phyloP scores from a whole-genome alignment of 208 protist species.

The Angomonas deanei region DNA sequence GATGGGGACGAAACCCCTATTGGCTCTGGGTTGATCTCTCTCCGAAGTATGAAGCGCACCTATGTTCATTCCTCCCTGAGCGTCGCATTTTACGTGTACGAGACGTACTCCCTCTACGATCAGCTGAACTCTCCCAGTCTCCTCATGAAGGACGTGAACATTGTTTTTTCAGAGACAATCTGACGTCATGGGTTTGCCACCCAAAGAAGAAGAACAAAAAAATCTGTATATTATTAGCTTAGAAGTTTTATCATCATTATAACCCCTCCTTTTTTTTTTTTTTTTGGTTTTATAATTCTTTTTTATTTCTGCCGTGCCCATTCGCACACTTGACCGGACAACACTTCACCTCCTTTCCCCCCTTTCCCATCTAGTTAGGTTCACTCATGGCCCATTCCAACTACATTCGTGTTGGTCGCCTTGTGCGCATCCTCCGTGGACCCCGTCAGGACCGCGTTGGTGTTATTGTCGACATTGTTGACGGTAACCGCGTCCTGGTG shows the following conservation, averaged over 20 bases:
- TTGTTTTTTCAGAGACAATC: conserved; percentile 69
- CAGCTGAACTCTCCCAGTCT: conserved; percentile 73
- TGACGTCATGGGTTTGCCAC: conserved; percentile 8
- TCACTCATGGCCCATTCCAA: conserved; percentile 55
- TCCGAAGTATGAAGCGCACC: conserved; percentile 56
- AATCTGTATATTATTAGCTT: background rate
- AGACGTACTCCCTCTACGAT: conserved; percentile 88
- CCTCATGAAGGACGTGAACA: conserved; percentile 76
- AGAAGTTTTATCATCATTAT: conserved; percentile 1
- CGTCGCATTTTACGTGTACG: conserved; percentile 87
- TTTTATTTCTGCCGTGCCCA: conserved; percentile 1
- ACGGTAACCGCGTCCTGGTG: conserved; percentile 86
- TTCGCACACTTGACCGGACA: background rate
- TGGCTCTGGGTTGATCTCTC: conserved; percentile 76
- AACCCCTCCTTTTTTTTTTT: conserved; percentile 4
- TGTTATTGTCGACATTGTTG: conserved; percentile 85
- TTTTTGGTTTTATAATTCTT: conserved; percentile 10
- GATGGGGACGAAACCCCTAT: conserved; percentile 87
- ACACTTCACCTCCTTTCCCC: background rate
- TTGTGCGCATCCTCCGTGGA: conserved; percentile 57
- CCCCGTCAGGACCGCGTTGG: conserved; percentile 59
- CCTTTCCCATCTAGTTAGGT: conserved; percentile 8
- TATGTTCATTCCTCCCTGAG: conserved; percentile 51
- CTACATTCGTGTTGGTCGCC: conserved; percentile 48
- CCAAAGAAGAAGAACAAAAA: background rate